These are phyloP conservation scores for Fraxinus quadrangulata DNA, from an alignment of 257 asterid species.

Conservation along the genomic window DNA sequence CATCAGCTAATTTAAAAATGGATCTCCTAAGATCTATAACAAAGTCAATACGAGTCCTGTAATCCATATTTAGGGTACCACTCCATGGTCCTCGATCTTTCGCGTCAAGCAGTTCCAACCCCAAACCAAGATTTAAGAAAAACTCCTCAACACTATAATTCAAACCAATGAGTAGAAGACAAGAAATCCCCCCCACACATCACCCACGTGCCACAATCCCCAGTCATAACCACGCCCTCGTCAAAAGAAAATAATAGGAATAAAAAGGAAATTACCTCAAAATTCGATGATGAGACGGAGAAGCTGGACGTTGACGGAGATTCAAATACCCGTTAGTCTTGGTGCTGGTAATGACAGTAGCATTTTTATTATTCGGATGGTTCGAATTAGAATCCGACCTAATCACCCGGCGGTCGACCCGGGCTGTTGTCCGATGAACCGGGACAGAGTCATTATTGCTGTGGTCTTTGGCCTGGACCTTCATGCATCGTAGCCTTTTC, in stretches of 20 bases:
- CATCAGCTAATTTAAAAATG: too few species aligned
- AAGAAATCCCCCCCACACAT: too few species aligned
- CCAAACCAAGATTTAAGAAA: too few species aligned
- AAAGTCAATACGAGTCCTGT: too few species aligned
- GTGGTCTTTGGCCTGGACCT: conserved; percentile 61
- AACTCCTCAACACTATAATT: too few species aligned
- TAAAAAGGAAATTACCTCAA: conserved; percentile 38
- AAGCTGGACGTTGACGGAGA: conserved; percentile 78
- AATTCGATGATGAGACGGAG: conserved; percentile 66
- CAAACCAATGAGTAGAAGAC: too few species aligned
- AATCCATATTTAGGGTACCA: too few species aligned
- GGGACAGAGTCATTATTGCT: conserved; percentile 34
- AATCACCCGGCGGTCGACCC: conserved; percentile 62
- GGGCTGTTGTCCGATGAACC: conserved; percentile 39
- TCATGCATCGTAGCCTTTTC: conserved; percentile 81
- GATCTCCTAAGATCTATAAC: too few species aligned
- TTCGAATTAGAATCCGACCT: conserved; percentile 52
- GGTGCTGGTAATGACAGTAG: conserved; percentile 25
- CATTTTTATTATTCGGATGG: conserved; percentile 29
- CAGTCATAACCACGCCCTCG: not conserved
- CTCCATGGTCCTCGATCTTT: too few species aligned
- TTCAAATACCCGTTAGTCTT: conserved; percentile 54
- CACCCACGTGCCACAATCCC: conserved; percentile 2
- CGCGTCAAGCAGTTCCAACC: too few species aligned
- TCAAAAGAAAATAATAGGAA: not conserved